phyloP scores from a whole-genome alignment of 495 filamentous ascomycete genomes.

The Podospora bellae-mahoneyi region DNA sequence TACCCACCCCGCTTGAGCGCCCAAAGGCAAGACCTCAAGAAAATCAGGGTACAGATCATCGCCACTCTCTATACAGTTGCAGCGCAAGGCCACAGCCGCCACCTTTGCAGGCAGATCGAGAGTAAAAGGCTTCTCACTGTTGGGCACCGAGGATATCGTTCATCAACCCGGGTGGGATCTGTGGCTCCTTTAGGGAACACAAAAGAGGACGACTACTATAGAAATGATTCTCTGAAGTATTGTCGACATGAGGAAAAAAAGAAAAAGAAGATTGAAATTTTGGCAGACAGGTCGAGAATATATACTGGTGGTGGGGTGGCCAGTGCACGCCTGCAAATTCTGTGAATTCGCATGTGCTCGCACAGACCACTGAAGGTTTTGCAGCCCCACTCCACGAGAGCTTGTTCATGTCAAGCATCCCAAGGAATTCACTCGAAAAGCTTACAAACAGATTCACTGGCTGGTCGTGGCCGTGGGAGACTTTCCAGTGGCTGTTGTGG shows the following conservation, averaged over 20 bases:
- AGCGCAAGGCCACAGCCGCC: constrained; percentile 36
- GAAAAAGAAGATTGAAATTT: constrained; percentile 31
- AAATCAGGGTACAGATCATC: constrained; percentile 60
- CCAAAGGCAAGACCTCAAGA: constrained; percentile 49
- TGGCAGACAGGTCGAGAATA: constrained; percentile 19
- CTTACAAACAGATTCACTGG: neutral
- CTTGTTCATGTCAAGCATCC: neutral
- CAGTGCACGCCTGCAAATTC: constrained; percentile 43
- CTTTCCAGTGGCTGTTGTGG: neutral
- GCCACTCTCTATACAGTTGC: constrained; percentile 56
- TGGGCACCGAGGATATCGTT: constrained; percentile 56
- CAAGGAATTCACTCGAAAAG: neutral
- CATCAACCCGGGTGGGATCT: constrained; percentile 64
- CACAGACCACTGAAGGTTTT: neutral
- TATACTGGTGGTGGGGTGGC: constrained; percentile 39
- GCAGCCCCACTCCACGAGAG: neutral
- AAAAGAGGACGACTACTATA: constrained; percentile 81
- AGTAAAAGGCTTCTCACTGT: constrained; percentile 55
- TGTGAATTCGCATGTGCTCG: constrained; percentile 12
- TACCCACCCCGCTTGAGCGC: constrained; percentile 56
- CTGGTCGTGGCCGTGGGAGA: neutral
- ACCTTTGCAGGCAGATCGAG: constrained; percentile 51
- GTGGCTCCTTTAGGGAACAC: constrained; percentile 70
- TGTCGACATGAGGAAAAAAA: constrained; percentile 57
- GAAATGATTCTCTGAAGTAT: constrained; percentile 84